These are phyloP conservation scores for Phytophthora pinifolia DNA, from an alignment of 352 stramenopile species.

Conservation along the genomic window DNA sequence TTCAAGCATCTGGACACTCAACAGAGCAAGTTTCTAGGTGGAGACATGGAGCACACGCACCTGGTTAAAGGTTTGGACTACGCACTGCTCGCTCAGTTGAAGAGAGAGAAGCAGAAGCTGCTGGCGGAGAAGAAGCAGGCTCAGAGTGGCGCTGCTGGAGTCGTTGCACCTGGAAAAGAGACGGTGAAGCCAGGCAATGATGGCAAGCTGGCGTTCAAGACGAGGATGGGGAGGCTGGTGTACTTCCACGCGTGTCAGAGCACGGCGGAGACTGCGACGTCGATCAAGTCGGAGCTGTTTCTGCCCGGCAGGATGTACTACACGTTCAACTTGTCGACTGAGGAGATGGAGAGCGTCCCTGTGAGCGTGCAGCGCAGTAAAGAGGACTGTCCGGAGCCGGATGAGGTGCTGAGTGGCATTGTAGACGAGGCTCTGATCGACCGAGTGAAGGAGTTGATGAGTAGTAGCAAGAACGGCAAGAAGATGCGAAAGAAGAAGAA, in stretches of 20 bases:
- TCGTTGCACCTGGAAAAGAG: not conserved
- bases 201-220: slow-evolving; percentile 56
- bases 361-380: slow-evolving; percentile 71
- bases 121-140: slow-evolving; percentile 34
- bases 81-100: slow-evolving; percentile 83
- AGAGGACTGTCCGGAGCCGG: slow-evolving; percentile 61
- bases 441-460: slow-evolving; percentile 38
- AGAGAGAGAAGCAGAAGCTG: slow-evolving; percentile 73
- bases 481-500: slow-evolving; percentile 61
- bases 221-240: slow-evolving; percentile 56
- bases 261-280: slow-evolving; percentile 9
- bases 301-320: slow-evolving; percentile 76
- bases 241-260: slow-evolving; percentile 68
- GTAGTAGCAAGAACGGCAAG: slow-evolving; percentile 16
- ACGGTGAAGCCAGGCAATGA: slow-evolving; percentile 10
- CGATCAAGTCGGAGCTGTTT: slow-evolving; percentile 63
- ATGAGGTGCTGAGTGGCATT: slow-evolving; percentile 58
- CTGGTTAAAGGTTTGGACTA: slow-evolving; percentile 90
- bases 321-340: slow-evolving; percentile 51
- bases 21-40: slow-evolving; percentile 82
- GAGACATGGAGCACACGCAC: slow-evolving; percentile 86
- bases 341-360: slow-evolving; percentile 51
- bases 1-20: slow-evolving; percentile 62
- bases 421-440: slow-evolving; percentile 52
- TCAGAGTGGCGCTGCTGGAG: not conserved